Percentiles rank a stretch among this genome's conserved stretches.
These are phyloP conservation scores for Fusarium nematophilum DNA, from an alignment of 2,329 filamentous ascomycete genomes.

Conservation along the genomic window DNA sequence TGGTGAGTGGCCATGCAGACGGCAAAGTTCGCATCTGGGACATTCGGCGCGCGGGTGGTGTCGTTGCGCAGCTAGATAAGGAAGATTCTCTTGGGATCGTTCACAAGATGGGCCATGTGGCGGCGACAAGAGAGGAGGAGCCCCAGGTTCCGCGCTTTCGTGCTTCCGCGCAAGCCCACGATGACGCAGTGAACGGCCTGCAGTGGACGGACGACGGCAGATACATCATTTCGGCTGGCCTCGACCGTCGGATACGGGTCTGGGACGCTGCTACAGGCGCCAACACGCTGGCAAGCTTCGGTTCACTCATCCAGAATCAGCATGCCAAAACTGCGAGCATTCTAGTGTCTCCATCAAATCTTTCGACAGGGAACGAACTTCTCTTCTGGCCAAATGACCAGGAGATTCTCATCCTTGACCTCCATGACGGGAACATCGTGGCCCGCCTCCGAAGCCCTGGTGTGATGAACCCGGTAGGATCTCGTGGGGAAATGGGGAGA, in stretches of 20 bases:
- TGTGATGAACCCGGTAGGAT: conserved; percentile 57
- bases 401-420: conserved; percentile 82
- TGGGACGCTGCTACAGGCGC: conserved; percentile 86
- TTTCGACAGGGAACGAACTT: conserved; percentile 70
- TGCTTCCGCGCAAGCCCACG: conserved; percentile 74
- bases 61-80: conserved; percentile 82
- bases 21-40: conserved; percentile 90
- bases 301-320: conserved; percentile 81
- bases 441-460: conserved; percentile 76
- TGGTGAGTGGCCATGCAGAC: conserved; percentile 87
- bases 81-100: conserved; percentile 82
- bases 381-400: conserved; percentile 85
- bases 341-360: conserved; percentile 69
- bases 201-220: conserved; percentile 85
- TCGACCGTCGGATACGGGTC: conserved; percentile 86
- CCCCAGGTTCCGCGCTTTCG: conserved; percentile 53
- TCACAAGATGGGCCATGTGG: conserved; percentile 51
- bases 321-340: conserved; percentile 71
- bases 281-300: conserved; percentile 91
- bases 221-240: conserved; percentile 82
- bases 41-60: conserved; percentile 80
- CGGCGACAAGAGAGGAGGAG: conserved; percentile 47
- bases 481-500: conserved; percentile 65
- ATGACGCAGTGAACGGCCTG: conserved; percentile 84
- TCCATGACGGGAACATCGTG: conserved; percentile 80